Evolutionary conservation across 2,329 filamentous ascomycete genomes (phyloP).

Genomic region (Mollisiaceae sp.): DNA sequence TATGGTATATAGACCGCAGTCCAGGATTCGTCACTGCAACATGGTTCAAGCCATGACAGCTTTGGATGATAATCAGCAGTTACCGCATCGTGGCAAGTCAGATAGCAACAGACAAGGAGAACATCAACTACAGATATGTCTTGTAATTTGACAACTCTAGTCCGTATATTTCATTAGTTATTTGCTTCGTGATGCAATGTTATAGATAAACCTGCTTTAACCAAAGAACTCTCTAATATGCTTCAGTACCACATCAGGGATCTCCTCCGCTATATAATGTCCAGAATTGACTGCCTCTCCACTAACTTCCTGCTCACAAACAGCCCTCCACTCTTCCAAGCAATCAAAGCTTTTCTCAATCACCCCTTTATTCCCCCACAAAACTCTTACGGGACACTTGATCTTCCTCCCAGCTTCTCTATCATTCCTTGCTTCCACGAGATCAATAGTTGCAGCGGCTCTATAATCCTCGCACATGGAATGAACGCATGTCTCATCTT

Average conservation of each 20-base stretch:
- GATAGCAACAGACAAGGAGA: not conserved
- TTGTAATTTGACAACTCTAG: not conserved
- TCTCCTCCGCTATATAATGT: slow-evolving; percentile 58
- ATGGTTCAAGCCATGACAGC: not conserved
- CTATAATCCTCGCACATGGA: slow-evolving; percentile 62
- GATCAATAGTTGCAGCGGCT: slow-evolving; percentile 56
- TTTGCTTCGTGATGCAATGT: not conserved
- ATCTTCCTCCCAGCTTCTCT: slow-evolving; percentile 50
- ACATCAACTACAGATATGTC: slow-evolving; percentile 1
- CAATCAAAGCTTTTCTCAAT: slow-evolving; percentile 57
- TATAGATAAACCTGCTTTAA: not conserved
- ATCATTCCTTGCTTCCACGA: slow-evolving; percentile 56
- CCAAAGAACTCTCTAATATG: slow-evolving; percentile 49
- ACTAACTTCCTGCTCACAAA: slow-evolving; percentile 47
- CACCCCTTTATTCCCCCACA: slow-evolving; percentile 56
- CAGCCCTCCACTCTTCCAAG: slow-evolving; percentile 55
- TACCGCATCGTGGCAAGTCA: not conserved
- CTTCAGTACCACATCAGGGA: slow-evolving; percentile 51
- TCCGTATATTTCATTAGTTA: not conserved
- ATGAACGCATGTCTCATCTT: slow-evolving; percentile 49
- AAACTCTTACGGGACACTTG: slow-evolving; percentile 51
- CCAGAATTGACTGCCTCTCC: slow-evolving; percentile 53
- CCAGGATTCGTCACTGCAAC: not conserved
- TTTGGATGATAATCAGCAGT: not conserved
- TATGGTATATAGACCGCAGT: not conserved